A percentile compares a stretch with the other conserved stretches of the same genome.
Evolutionary conservation across 1,284 basidiomycete species (phyloP).

Genomic region (Ceratobasidium sp.): DNA sequence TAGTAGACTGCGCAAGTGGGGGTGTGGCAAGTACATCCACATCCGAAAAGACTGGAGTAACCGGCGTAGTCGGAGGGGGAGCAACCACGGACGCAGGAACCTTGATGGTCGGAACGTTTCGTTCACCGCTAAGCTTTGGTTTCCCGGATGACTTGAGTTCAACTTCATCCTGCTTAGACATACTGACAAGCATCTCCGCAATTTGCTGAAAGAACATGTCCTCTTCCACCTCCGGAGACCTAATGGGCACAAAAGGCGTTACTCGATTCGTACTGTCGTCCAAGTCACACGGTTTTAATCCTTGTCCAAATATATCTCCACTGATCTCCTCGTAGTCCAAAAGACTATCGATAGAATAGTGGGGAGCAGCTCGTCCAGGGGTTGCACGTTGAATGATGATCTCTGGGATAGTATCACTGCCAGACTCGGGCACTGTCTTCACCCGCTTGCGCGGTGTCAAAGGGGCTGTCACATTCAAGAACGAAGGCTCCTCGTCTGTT

Average conservation of each 20-base stretch:
- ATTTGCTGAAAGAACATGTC: constrained; percentile 85
- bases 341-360: constrained; percentile 45
- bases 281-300: neutral
- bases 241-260: constrained; percentile 45
- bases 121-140: constrained; percentile 15
- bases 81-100: constrained; percentile 15
- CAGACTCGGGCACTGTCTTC: constrained; percentile 47
- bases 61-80: constrained; percentile 51
- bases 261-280: constrained; percentile 12
- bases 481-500: constrained; percentile 53
- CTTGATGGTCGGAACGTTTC: constrained; percentile 7
- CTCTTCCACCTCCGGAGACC: constrained; percentile 70
- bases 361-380: constrained; percentile 12
- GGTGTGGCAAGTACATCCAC: constrained; percentile 24
- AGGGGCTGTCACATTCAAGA: constrained; percentile 51
- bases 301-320: neutral
- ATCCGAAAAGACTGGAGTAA: constrained; percentile 26
- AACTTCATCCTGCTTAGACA: constrained; percentile 63
- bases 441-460: constrained; percentile 55
- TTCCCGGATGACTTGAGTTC: constrained; percentile 53
- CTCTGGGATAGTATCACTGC: constrained; percentile 20
- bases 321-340: constrained; percentile 32
- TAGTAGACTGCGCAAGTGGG: constrained; percentile 9
- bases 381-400: constrained; percentile 36
- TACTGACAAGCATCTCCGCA: constrained; percentile 80